Evolutionary conservation across 1,139 yeast species (phyloP).

Genomic region (Diutina neorugosa): DNA sequence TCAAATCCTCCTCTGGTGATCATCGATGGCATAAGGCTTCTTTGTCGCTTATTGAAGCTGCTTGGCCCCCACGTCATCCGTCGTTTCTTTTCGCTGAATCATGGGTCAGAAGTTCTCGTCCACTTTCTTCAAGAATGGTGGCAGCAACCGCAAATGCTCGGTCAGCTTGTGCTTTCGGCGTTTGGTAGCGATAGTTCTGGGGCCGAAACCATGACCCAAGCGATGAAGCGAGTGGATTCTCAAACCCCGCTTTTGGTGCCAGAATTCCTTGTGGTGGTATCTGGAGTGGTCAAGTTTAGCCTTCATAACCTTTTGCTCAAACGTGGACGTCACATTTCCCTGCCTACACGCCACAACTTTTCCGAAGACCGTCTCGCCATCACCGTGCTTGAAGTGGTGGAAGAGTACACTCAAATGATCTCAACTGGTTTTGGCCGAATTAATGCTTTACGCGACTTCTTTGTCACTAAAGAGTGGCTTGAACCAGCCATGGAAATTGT

Average conservation of each 20-base stretch:
- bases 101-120: conserved; percentile 44
- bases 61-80: conserved; percentile 36
- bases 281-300: conserved; percentile 27
- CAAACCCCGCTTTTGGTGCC: conserved; percentile 16
- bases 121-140: conserved; percentile 34
- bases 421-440: conserved; percentile 18
- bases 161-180: conserved; percentile 24
- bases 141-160: conserved; percentile 25
- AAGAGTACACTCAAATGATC: conserved; percentile 20
- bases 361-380: conserved; percentile 18
- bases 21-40: conserved; percentile 33
- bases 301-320: conserved; percentile 20
- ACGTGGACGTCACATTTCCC: conserved; percentile 21
- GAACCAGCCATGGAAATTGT: conserved; percentile 29
- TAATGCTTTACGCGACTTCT: conserved; percentile 14
- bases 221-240: neutral
- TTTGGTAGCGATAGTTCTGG: conserved; percentile 22
- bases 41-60: conserved; percentile 35
- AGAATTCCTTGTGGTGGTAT: conserved; percentile 26
- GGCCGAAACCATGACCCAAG: neutral
- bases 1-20: conserved; percentile 23
- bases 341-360: neutral
- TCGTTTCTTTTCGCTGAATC: conserved; percentile 37
- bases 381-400: conserved; percentile 25
- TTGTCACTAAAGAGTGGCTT: conserved; percentile 21